phyloP scores from a whole-genome alignment of 495 filamentous ascomycete genomes.

The Neurospora sp. region DNA sequence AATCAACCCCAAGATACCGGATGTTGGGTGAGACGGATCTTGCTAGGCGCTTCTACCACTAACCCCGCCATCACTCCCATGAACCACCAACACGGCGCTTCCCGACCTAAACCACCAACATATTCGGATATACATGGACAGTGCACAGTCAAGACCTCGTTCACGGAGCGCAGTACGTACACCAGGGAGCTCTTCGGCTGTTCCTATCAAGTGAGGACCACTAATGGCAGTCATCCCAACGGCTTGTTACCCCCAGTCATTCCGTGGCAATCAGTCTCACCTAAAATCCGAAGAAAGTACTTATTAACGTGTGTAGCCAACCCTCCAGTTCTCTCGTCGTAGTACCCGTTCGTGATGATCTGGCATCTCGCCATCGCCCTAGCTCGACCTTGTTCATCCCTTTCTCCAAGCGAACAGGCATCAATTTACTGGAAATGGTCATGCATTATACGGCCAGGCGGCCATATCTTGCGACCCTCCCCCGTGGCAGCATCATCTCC shows the following conservation, averaged over 20 bases:
- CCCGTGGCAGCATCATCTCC: neutral
- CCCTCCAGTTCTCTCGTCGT: neutral
- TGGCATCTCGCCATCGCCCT: slow-evolving; percentile 4
- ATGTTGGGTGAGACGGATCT: neutral
- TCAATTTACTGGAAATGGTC: neutral
- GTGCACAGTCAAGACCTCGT: neutral
- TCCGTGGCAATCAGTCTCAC: neutral
- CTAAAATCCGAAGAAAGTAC: neutral
- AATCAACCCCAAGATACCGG: neutral
- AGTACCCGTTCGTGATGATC: neutral
- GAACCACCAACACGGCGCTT: neutral
- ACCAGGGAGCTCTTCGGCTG: neutral
- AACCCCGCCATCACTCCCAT: neutral
- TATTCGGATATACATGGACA: neutral
- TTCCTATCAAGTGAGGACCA: neutral
- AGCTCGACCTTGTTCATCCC: slow-evolving; percentile 1
- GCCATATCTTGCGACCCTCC: neutral
- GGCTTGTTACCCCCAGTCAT: neutral
- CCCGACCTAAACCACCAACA: neutral
- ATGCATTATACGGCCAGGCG: neutral
- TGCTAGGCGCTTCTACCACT: neutral
- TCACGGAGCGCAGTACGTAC: neutral
- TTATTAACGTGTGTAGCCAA: neutral
- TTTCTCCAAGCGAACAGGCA: neutral
- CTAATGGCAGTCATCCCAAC: neutral